Base-by-base conservation (phyloP, 2,329 filamentous ascomycete species). In the Ampelomyces quisqualis region DNA sequence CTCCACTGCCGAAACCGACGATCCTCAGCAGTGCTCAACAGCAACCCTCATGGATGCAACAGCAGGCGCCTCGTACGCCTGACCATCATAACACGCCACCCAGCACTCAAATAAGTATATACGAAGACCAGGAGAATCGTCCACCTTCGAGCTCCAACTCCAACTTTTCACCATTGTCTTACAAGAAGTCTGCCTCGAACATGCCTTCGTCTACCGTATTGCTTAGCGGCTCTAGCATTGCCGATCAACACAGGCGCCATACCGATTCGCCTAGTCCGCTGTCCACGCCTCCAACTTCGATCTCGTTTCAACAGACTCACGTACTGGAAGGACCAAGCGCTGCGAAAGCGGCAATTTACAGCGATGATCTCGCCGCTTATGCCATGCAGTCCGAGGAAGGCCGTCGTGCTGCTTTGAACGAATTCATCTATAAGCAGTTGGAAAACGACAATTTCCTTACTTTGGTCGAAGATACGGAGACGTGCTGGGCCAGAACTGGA, bases 391-490 rank as follows among this genome's bases (percentile, higher is more conserved):
- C 65, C 17, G 60, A 65, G 11, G 70, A 75, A 14, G 57, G 64
- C 22, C 69, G 77, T 6, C 60, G 67, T 32, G 56, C 58, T 7
- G 61, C 70, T 8, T 53, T 80, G 13, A 74, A 78, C 37, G 62
- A 74, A 17, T 77, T 77, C 47, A 73, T 81, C 38, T 67, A 74
- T 24, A 67, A 70, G n/a, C 70, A 72, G 41, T 65, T 80, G 3
- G 67, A 75, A 19, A 71, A 76, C 45, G 65, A 73, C 3, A 65
- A 71, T 14, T 80, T 81, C 44, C 40, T 75, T 5, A 71, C 67
- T 13, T 58, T 80, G n/a, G 74, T 75, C 35, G 66, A 75, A 44
- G 76, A 79, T 55, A 68, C 76, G 31, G 71, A 73, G 35, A 63
- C 63, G 9, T 70, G 73, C 46, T 80, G 77, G 77, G 65, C 52